phyloP scores from a whole-genome alignment of 768 basidiomycete species.

The Lentinula sp. region DNA sequence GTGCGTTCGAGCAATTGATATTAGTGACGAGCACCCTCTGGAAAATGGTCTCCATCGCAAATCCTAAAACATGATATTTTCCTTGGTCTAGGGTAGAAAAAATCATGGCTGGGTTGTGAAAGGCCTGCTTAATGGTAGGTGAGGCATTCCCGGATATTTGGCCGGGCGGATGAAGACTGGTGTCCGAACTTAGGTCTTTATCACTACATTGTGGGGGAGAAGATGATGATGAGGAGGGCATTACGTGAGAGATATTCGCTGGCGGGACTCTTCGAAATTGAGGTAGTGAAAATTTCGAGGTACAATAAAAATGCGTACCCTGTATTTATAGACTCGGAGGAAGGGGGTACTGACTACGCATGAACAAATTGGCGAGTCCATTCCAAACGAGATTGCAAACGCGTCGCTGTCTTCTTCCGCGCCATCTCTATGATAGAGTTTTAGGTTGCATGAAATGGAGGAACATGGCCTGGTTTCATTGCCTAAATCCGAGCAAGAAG shows the following conservation, averaged over 20 bases:
- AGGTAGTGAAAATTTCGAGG: neutral
- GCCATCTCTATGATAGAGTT: neutral
- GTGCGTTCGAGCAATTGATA: neutral
- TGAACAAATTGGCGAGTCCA: neutral
- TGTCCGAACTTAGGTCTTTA: neutral
- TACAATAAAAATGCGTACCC: neutral
- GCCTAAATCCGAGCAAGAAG: neutral
- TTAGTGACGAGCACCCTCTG: neutral
- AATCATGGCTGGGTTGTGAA: neutral
- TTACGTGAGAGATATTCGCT: neutral
- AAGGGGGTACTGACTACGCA: neutral
- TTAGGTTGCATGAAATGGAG: neutral
- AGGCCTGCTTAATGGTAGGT: neutral
- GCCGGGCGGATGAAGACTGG: neutral
- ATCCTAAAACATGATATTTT: neutral
- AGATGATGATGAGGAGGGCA: neutral
- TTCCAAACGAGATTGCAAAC: neutral
- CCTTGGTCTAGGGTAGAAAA: neutral
- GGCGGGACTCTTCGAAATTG: neutral
- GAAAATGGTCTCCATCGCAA: slow-evolving; percentile 1
- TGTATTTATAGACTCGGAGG: neutral
- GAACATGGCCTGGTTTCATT: neutral
- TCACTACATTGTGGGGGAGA: neutral
- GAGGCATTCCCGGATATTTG: neutral
- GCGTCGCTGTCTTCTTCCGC: neutral